phyloP scores from a whole-genome alignment of 768 basidiomycete species.

The Daedaleopsis sinensis region DNA sequence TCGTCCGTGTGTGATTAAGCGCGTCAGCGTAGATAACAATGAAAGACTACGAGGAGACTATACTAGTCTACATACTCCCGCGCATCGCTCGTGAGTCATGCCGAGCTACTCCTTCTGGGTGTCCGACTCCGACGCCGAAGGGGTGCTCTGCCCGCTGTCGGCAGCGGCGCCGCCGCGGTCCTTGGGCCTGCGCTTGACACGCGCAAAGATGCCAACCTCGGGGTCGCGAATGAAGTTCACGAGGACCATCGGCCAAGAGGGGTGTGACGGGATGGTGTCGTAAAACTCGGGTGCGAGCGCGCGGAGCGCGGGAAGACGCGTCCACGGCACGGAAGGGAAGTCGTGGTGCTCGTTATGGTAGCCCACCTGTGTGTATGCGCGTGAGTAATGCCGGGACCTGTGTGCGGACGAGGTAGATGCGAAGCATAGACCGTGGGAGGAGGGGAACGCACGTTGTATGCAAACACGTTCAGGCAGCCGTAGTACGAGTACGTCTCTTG shows the following conservation, averaged over 20 bases:
- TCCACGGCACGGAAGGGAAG: conserved; percentile 97
- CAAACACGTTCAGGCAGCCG: conserved; percentile 84
- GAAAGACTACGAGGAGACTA: neutral
- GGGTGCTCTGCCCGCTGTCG: conserved; percentile 4
- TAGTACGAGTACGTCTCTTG: conserved; percentile 99
- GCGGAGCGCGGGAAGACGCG: conserved; percentile 81
- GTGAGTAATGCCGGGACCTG: conserved; percentile 4
- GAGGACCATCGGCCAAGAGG: conserved; percentile 94
- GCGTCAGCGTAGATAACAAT: neutral
- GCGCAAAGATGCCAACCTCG: conserved; percentile 85
- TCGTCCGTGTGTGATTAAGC: neutral
- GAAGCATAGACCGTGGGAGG: neutral
- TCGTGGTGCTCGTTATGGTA: conserved; percentile 99
- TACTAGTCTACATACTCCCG: neutral
- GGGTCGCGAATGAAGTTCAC: conserved; percentile 91
- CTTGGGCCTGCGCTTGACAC: conserved; percentile 75
- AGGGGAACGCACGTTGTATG: conserved; percentile 78
- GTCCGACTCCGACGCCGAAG: conserved; percentile 1
- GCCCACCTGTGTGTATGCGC: conserved; percentile 71
- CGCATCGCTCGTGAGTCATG: neutral
- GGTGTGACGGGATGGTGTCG: conserved; percentile 82
- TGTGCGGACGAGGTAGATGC: neutral
- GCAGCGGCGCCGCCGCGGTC: conserved; percentile 15
- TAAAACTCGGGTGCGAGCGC: conserved; percentile 91
- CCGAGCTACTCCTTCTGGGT: conserved; percentile 2